These are phyloP conservation scores for Linanthus parryae DNA, from an alignment of 148 eudicot species.

Conservation along the genomic window DNA sequence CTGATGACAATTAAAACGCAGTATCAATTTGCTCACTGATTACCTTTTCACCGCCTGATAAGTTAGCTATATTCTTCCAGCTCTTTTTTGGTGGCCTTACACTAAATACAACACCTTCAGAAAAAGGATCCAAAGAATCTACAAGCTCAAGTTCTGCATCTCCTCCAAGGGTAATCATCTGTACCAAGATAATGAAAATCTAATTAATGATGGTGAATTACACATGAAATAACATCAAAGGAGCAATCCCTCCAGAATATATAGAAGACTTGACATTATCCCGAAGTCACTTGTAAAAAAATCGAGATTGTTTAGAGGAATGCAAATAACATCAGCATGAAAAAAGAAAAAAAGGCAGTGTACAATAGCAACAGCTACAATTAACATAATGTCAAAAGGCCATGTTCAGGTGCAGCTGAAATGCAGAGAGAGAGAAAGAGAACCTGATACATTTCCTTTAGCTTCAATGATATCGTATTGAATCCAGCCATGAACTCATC, in stretches of 20 bases:
- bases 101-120: slow-evolving; percentile 98
- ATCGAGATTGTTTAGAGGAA: background rate
- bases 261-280: background rate
- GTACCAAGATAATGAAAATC: slow-evolving; percentile 11
- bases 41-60: slow-evolving; percentile 99
- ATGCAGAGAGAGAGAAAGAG: slow-evolving; percentile 2
- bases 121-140: slow-evolving; percentile 97
- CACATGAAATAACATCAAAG: background rate
- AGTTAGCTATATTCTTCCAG: slow-evolving; percentile 95
- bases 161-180: slow-evolving; percentile 99
- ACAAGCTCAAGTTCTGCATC: slow-evolving; percentile 97
- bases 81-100: slow-evolving; percentile 98
- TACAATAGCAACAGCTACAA: background rate
- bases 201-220: background rate
- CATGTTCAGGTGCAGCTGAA: background rate
- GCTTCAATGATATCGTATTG: slow-evolving; percentile 80
- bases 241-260: background rate
- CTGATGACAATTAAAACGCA: background rate
- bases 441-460: slow-evolving; percentile 99
- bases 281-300: too few species aligned
- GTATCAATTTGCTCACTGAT: background rate
- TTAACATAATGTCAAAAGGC: background rate
- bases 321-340: background rate
- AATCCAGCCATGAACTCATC: slow-evolving; percentile 99
- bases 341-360: background rate